A percentile compares a stretch with the other conserved stretches of the same genome.
phyloP scores from a whole-genome alignment of 1,139 yeast species.

The Kodamaea suecica region DNA sequence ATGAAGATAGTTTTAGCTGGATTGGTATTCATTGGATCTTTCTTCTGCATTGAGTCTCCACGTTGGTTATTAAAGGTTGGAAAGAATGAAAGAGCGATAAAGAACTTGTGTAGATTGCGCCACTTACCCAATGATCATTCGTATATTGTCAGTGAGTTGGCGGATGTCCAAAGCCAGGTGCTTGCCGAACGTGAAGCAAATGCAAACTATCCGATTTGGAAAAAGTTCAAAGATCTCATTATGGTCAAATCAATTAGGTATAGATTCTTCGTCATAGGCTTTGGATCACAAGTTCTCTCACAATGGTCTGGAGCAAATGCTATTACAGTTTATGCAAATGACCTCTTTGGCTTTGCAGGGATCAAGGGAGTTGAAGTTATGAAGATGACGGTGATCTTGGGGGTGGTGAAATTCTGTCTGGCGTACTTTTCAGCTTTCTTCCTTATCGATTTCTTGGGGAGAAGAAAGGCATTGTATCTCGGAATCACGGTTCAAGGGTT shows the following conservation, averaged over 20 bases:
- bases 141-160: conserved; percentile 49
- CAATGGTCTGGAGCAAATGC: conserved; percentile 68
- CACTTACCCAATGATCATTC: conserved; percentile 49
- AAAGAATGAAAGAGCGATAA: conserved; percentile 32
- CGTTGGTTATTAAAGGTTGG: conserved; percentile 44
- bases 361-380: conserved; percentile 29
- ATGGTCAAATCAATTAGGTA: conserved; percentile 38
- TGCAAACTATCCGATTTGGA: conserved; percentile 14
- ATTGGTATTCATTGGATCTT: conserved; percentile 34
- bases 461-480: conserved; percentile 31
- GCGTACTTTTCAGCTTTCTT: conserved; percentile 45
- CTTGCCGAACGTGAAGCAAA: conserved; percentile 36
- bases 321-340: conserved; percentile 40
- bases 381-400: conserved; percentile 47
- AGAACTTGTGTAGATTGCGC: conserved; percentile 44
- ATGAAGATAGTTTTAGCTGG: conserved; percentile 46
- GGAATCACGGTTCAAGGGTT: conserved; percentile 27
- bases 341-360: conserved; percentile 53
- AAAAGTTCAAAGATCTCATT: conserved; percentile 31
- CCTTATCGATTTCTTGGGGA: conserved; percentile 46
- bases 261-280: conserved; percentile 43
- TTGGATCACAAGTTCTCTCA: conserved; percentile 49
- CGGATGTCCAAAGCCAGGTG: conserved; percentile 48
- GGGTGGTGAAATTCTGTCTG: conserved; percentile 43
- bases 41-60: conserved; percentile 43